Base-by-base conservation (phyloP, 805 yeast genomes). In the Dipodascopsis uninucleata region DNA sequence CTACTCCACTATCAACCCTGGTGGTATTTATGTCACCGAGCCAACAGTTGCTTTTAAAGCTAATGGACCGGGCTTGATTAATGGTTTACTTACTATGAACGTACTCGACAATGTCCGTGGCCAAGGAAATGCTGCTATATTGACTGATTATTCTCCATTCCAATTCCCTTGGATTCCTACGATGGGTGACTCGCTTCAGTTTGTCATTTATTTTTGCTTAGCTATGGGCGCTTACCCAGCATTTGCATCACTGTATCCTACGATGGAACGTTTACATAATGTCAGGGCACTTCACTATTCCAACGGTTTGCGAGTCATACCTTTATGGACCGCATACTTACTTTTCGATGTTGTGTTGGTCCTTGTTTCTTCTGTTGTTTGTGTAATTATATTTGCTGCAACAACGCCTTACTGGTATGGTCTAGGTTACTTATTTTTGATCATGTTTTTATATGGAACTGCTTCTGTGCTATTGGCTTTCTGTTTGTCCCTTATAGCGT, bases 251-350 rank as follows among this genome's bases (percentile, higher is more conserved):
- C 46, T 64, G 22, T 64, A 64, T 40, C 68, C 68, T 1, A 65
- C 68, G 3, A 61, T 47, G 54, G 68, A 64, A 43, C 56, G 68
- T 9, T 46, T 64, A 16, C 57, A 59, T 29, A 57, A 54, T 31
- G 67, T 64, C 12, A 52, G 68, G 23, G 66, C 67, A 2, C 57
- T 64, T 57, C 67, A 64, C n/a, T 64, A 64, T 41, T 65, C 68
- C n/a, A 64, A 64, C 46, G 68, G 68, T 14, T 48, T 64, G 22
- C 49, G 60, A 14, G 61, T 62, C 2, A 41, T 60, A 12, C 66
- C 68, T 4, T 41, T 64, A 21, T 64, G 68, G 68, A 36, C 55
- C 12, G 64, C 65, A 3, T 63, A 64, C 36, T 44, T 58, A 8
- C 7, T 59, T 16, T 61, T 59, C 38, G 61, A 60, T 33, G 50